Percentiles rank a stretch among this genome's conserved stretches.
Evolutionary conservation across 2,329 filamentous ascomycete genomes (phyloP).

Genomic region (Cytospora piceae): DNA sequence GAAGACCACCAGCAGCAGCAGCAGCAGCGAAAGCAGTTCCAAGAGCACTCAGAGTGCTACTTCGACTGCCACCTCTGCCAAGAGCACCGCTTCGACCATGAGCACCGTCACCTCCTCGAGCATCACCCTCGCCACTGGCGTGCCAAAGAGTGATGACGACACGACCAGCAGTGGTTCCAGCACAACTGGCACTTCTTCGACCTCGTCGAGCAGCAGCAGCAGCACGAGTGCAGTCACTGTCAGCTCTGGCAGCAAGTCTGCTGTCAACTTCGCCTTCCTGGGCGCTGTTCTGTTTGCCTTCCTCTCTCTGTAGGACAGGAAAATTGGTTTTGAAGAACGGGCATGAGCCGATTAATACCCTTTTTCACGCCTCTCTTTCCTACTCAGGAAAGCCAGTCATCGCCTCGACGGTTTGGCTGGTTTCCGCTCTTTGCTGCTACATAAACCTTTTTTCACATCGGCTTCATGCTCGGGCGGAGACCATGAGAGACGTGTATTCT

Average conservation of each 20-base stretch:
- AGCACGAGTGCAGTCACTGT: conserved; percentile 32
- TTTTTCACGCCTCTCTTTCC: background rate
- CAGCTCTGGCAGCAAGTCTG: conserved; percentile 32
- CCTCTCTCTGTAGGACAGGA: conserved; percentile 29
- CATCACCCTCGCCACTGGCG: conserved; percentile 20
- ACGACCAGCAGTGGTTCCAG: conserved; percentile 15
- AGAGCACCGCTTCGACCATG: conserved; percentile 30
- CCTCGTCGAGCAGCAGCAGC: conserved; percentile 26
- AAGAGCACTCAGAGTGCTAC: conserved; percentile 34
- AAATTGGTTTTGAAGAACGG: background rate
- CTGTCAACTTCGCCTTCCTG: conserved; percentile 32
- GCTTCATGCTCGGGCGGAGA: background rate
- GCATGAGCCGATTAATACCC: conserved; percentile 24
- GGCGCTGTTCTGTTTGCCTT: conserved; percentile 32
- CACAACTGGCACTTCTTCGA: conserved; percentile 1
- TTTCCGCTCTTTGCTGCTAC: background rate
- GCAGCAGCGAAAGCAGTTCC: conserved; percentile 17
- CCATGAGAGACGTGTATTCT: conserved; percentile 2
- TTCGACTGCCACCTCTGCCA: conserved; percentile 21
- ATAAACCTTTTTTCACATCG: background rate
- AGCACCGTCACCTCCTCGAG: conserved; percentile 18
- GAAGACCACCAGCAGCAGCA: conserved; percentile 33
- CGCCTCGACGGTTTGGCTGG: conserved; percentile 1
- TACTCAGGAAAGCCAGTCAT: background rate
- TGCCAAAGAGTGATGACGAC: conserved; percentile 22